These are phyloP conservation scores for Rhazya stricta DNA, from an alignment of 257 asterid species.

Conservation along the genomic window DNA sequence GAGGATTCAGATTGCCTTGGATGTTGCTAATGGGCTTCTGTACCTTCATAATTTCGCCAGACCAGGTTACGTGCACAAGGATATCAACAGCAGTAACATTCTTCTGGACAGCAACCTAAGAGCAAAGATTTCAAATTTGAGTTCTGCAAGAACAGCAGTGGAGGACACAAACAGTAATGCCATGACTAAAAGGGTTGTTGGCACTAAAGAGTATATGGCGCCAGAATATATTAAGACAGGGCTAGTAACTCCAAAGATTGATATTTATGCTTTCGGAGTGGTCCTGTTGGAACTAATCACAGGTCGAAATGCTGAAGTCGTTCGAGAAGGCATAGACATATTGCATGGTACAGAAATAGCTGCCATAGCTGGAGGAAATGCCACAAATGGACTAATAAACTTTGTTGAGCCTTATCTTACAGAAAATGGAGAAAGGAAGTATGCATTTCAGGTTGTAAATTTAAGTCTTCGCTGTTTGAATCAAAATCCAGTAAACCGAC, in stretches of 20 bases:
- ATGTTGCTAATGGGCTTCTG: constrained; percentile 59
- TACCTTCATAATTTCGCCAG: constrained; percentile 56
- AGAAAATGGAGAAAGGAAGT: constrained; percentile 26
- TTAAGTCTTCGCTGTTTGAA: constrained; percentile 42
- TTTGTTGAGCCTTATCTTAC: constrained; percentile 28
- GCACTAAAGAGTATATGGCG: constrained; percentile 39
- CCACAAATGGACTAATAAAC: constrained; percentile 23
- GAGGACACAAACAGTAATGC: constrained; percentile 23
- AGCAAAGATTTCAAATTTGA: constrained; percentile 55
- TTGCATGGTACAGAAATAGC: constrained; percentile 30
- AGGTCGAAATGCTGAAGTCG: constrained; percentile 28
- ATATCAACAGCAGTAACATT: constrained; percentile 42
- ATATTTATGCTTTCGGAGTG: constrained; percentile 51
- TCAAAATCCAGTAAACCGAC: constrained; percentile 44
- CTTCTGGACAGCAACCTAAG: constrained; percentile 50
- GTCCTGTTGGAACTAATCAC: constrained; percentile 50
- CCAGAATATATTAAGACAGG: constrained; percentile 43
- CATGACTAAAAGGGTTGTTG: constrained; percentile 18
- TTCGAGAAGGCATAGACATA: constrained; percentile 28
- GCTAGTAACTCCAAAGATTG: constrained; percentile 37
- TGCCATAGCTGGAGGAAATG: constrained; percentile 27
- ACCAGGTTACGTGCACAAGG: constrained; percentile 48
- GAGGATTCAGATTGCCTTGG: constrained; percentile 46
- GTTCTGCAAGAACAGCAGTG: constrained; percentile 35
- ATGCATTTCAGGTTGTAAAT: constrained; percentile 31